phyloP scores from a whole-genome alignment of 768 basidiomycete species.

The Lyophyllum atratum region DNA sequence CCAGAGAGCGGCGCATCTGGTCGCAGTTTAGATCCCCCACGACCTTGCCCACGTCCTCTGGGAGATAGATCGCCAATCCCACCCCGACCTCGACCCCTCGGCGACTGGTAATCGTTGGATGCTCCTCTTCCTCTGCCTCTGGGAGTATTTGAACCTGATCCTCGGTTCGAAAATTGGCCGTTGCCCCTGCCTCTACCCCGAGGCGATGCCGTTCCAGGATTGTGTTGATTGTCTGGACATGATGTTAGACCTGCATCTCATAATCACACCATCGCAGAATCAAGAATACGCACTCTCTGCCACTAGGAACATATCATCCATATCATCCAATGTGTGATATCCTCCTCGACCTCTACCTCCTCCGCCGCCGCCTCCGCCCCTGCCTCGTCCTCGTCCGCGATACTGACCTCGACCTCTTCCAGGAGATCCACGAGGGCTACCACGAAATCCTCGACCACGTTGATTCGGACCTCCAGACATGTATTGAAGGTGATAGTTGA shows the following conservation, averaged over 20 bases:
- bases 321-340: conserved; percentile 24
- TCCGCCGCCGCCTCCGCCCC: conserved; percentile 25
- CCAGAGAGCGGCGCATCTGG: conserved; percentile 55
- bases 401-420: conserved; percentile 16
- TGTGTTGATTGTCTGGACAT: conserved; percentile 12
- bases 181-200: conserved; percentile 17
- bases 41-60: conserved; percentile 23
- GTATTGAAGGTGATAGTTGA: not conserved
- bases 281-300: conserved; percentile 27
- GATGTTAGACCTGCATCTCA: conserved; percentile 11
- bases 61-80: conserved; percentile 19
- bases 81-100: conserved; percentile 20
- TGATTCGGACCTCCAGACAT: conserved; percentile 9
- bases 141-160: conserved; percentile 16
- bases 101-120: conserved; percentile 3
- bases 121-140: conserved; percentile 23
- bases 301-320: conserved; percentile 16
- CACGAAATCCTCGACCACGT: conserved; percentile 18
- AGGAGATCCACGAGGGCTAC: conserved; percentile 14
- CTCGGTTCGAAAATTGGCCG: conserved; percentile 10
- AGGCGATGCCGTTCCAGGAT: conserved; percentile 20
- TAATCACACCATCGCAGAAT: conserved; percentile 1
- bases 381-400: conserved; percentile 28
- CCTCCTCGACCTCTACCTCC: conserved; percentile 20
- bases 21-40: conserved; percentile 32